Percentiles rank a stretch among this genome's conserved stretches.
These are phyloP conservation scores for Cystobasidium pallidum DNA, from an alignment of 1,284 basidiomycete genomes.

Conservation along the genomic window DNA sequence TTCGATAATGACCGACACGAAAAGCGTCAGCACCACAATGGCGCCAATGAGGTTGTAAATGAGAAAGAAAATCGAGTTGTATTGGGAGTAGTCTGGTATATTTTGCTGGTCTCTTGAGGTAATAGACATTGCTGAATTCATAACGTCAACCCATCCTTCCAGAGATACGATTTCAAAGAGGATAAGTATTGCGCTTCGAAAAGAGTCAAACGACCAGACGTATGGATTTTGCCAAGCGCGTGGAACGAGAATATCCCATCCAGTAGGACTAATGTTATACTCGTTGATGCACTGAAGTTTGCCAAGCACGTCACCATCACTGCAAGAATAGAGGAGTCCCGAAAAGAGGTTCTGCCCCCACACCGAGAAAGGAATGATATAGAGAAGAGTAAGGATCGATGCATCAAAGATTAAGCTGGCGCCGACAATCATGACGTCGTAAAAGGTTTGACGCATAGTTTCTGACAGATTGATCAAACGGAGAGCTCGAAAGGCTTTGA, in stretches of 20 bases:
- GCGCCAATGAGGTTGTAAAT: constrained; percentile 91
- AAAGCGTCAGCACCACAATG: constrained; percentile 68
- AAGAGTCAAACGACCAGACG: constrained; percentile 89
- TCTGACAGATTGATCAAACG: constrained; percentile 87
- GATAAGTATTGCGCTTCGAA: constrained; percentile 82
- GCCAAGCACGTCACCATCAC: constrained; percentile 67
- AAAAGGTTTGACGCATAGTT: constrained; percentile 84
- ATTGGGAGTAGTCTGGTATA: constrained; percentile 69
- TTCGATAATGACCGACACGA: constrained; percentile 84
- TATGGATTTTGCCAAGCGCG: constrained; percentile 87
- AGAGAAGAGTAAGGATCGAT: constrained; percentile 82
- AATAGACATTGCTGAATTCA: constrained; percentile 80
- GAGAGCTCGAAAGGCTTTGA: constrained; percentile 87
- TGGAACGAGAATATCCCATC: constrained; percentile 71
- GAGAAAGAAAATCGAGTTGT: constrained; percentile 88
- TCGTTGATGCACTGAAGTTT: constrained; percentile 74
- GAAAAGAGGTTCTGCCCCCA: constrained; percentile 96
- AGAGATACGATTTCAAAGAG: constrained; percentile 95
- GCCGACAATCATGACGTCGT: constrained; percentile 87
- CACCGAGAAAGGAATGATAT: constrained; percentile 95
- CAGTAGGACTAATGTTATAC: constrained; percentile 63
- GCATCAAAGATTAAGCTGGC: constrained; percentile 86
- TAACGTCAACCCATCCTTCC: constrained; percentile 92
- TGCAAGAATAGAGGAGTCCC: constrained; percentile 83
- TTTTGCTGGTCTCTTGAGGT: constrained; percentile 72